Percentiles rank a stretch among this genome's conserved stretches.
Evolutionary conservation across 768 basidiomycete genomes (phyloP).

Genomic region (Suillus paluster): DNA sequence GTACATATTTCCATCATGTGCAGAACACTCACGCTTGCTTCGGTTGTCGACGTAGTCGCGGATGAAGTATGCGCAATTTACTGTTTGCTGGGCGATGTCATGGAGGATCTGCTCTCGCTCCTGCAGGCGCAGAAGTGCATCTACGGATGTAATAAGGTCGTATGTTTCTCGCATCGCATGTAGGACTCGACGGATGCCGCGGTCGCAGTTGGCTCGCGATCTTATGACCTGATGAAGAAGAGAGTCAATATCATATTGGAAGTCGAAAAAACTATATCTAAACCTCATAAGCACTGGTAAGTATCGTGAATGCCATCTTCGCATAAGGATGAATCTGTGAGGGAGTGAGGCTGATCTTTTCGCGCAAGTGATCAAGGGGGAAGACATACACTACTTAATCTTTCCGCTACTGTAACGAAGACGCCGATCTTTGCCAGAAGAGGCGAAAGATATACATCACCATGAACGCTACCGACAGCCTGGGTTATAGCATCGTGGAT

Average conservation of each 20-base stretch:
- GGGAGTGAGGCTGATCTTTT: not conserved
- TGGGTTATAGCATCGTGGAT: no score
- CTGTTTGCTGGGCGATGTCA: conserved; percentile 23
- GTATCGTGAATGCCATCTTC: conserved; percentile 9
- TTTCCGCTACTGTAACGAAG: conserved; percentile 1
- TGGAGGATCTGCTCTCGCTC: not conserved
- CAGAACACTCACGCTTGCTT: not conserved
- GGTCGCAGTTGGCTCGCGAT: not conserved
- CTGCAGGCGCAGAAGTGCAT: conserved; percentile 4
- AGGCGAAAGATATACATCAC: conserved; percentile 1
- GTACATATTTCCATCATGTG: no score
- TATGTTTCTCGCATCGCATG: conserved; percentile 10
- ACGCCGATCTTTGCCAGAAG: conserved; percentile 11
- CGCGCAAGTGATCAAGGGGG: not conserved
- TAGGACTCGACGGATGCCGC: conserved; percentile 3
- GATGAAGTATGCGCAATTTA: conserved; percentile 35
- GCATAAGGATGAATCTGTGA: conserved; percentile 17
- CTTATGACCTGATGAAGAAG: conserved; percentile 1
- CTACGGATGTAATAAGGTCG: conserved; percentile 3
- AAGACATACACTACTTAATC: conserved; percentile 1
- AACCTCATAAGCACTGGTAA: conserved; percentile 6
- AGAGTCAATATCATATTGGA: not conserved
- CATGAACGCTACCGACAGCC: not conserved
- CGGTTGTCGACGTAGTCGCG: conserved; percentile 21
- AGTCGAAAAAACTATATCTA: not conserved